Conservation (phyloP, 148 eudicot genomes). For the Vaccinium myrtillus region DNA sequence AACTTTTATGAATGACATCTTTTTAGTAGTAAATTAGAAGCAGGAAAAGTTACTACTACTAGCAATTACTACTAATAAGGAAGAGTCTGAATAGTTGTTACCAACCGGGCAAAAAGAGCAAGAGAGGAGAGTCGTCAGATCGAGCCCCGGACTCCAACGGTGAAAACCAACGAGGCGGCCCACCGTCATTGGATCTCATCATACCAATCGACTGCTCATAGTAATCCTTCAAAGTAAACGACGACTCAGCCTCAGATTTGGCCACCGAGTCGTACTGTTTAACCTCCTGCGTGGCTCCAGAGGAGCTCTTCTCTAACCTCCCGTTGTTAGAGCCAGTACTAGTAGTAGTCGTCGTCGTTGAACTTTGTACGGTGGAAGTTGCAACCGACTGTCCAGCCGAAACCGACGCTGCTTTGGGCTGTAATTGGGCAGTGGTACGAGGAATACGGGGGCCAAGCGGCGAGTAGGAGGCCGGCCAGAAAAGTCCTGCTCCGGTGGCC, state of each 20-base stretch:
- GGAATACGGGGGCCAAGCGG: background rate
- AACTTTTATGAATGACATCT: too few species aligned
- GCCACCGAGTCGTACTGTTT: background rate
- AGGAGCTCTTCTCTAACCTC: background rate
- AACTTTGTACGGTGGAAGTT: background rate
- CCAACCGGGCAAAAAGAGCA: conserved; percentile 62
- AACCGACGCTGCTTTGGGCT: background rate
- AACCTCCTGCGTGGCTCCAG: background rate
- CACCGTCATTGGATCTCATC: conserved; percentile 37
- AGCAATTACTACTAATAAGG: too few species aligned
- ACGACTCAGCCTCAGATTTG: background rate
- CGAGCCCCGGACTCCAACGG: conserved; percentile 47
- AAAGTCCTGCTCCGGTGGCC: background rate
- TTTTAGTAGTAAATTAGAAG: background rate
- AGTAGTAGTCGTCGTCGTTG: background rate
- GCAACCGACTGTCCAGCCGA: background rate
- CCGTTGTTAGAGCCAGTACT: background rate
- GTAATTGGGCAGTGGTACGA: background rate
- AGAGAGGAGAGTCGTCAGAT: conserved; percentile 43
- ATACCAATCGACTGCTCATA: conserved; percentile 37
- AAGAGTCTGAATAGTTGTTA: background rate
- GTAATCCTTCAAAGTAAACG: conserved; percentile 32
- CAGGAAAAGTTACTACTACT: background rate
- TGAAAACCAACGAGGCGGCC: conserved; percentile 69
- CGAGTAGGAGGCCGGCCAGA: background rate